These are phyloP conservation scores for Aspergillus ruber DNA, from an alignment of 2,329 filamentous ascomycete genomes.

Conservation along the genomic window DNA sequence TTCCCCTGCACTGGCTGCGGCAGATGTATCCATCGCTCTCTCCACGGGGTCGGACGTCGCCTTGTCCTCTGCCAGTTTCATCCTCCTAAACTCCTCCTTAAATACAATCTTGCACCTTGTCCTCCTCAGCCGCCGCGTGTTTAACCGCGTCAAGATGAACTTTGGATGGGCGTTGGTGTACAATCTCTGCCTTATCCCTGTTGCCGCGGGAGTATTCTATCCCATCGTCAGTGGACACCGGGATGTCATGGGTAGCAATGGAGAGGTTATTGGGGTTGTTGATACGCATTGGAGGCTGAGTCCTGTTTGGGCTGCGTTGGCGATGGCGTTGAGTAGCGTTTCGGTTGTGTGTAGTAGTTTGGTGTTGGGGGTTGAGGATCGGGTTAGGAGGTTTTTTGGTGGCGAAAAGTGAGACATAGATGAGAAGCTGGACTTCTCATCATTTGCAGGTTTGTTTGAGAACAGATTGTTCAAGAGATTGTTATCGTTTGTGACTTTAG, in stretches of 20 bases:
- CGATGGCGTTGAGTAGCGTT: slow-evolving; percentile 88
- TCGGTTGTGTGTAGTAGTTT: slow-evolving; percentile 81
- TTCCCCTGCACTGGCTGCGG: slow-evolving; percentile 69
- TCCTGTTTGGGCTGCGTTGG: slow-evolving; percentile 71
- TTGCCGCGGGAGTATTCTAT: slow-evolving; percentile 75
- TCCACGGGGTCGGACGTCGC: slow-evolving; percentile 77
- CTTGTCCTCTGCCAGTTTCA: slow-evolving; percentile 73
- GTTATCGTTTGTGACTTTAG: neutral
- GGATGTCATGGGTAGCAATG: slow-evolving; percentile 21
- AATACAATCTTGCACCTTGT: slow-evolving; percentile 66
- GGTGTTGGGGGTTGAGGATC: slow-evolving; percentile 52
- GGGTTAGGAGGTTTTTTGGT: slow-evolving; percentile 15
- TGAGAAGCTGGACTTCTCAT: neutral
- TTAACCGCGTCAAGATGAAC: slow-evolving; percentile 73
- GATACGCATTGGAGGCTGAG: slow-evolving; percentile 40
- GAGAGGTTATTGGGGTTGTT: slow-evolving; percentile 24
- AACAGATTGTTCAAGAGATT: neutral
- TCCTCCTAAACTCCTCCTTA: slow-evolving; percentile 67
- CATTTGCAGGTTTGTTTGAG: neutral
- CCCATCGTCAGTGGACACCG: slow-evolving; percentile 44
- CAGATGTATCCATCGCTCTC: slow-evolving; percentile 77
- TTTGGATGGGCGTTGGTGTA: slow-evolving; percentile 82
- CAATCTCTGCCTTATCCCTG: slow-evolving; percentile 69
- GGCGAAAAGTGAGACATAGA: too few species aligned
- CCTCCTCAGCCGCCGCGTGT: slow-evolving; percentile 63